Percentiles rank a stretch among this genome's conserved stretches.
Evolutionary conservation across 176 grass and related monocot genomes (phyloP).

Genomic region (Paspalum notatum): DNA sequence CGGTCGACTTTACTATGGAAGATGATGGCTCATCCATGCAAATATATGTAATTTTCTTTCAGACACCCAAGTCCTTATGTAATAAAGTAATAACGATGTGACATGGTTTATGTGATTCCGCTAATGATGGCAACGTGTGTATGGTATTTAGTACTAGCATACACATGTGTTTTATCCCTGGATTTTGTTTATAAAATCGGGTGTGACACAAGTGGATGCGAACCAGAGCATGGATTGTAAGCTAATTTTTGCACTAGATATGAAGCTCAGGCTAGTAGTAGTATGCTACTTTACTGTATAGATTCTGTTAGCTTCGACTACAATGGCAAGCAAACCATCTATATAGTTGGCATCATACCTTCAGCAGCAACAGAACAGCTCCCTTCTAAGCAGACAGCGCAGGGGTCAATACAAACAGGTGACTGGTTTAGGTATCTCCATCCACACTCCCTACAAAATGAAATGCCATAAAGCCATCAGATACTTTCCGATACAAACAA

Average conservation of each 20-base stretch:
- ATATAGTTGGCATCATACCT: slow-evolving; percentile 50
- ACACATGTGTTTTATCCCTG: too few relatives aligned
- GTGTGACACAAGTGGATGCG: slow-evolving; percentile 8
- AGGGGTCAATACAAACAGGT: slow-evolving; percentile 81
- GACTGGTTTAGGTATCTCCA: slow-evolving; percentile 69
- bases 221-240: slow-evolving; percentile 30
- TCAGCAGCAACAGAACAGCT: slow-evolving; percentile 81
- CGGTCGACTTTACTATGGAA: too few relatives aligned
- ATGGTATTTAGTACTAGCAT: too few relatives aligned
- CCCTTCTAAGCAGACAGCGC: slow-evolving; percentile 89
- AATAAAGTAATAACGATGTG: too few relatives aligned
- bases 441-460: slow-evolving; percentile 76
- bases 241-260: slow-evolving; percentile 7
- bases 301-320: slow-evolving; percentile 1
- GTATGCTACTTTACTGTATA: background rate
- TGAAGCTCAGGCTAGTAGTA: slow-evolving; percentile 12
- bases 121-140: too few relatives aligned
- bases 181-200: too few relatives aligned
- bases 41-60: too few relatives aligned
- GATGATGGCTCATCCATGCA: too few relatives aligned
- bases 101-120: too few relatives aligned
- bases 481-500: background rate
- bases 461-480: slow-evolving; percentile 18
- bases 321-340: background rate
- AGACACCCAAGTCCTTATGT: too few relatives aligned